Evolutionary conservation across 2,329 filamentous ascomycete species (phyloP), one percentile per base, ranked within the genome.

Genomic region (Penicillium italicum): DNA sequence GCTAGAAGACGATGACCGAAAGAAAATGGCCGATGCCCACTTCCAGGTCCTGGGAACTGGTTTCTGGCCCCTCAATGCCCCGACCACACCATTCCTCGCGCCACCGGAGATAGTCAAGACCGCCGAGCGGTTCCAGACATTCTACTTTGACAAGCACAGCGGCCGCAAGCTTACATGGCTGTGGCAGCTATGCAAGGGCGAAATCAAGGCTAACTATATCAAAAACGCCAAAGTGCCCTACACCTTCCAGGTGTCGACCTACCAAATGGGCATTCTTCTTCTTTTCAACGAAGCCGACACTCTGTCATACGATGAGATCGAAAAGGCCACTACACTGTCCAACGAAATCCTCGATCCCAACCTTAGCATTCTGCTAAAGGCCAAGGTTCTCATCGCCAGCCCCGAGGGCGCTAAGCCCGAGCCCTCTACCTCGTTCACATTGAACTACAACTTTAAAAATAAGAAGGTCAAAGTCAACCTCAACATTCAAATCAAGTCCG

Each of bases 401-500:
- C 86, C 89, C 0, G 86, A 89, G 33, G 83, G 85, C 36, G 86
- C 86, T 52, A 94, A 95, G 75, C 83, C 88, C 2, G 88, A 86
- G 12, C 82, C 89, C 1, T 90, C 89, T 42, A 92, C 90, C 57
- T 85, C 81, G 0, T 97, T 95, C 76, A 82, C 82, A 44, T 82
- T 99, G 58, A 99, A 99, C 77, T 88, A 91, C 64, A 90, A 92
- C 70, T 97, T 97, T 81, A 97, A 96, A 83, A 91, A 87, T 79
- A 99, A 99, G 83, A 99, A 97, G 81, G 87, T 97, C 66, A 91
- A 96, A 69, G 87, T 97, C 67, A 99, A 99, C 70, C 80, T 99
- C 51, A 99, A 99, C 74, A 87, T 97, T 52, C 88, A 87, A 55
- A 92, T 96, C 77, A 93, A 96, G 78, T 89, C 91, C 33, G 95